A percentile compares a stretch with the other conserved stretches of the same genome.
These are phyloP conservation scores for Aegilops bicornis DNA, from an alignment of 176 grass and related monocot genomes.

Conservation along the genomic window DNA sequence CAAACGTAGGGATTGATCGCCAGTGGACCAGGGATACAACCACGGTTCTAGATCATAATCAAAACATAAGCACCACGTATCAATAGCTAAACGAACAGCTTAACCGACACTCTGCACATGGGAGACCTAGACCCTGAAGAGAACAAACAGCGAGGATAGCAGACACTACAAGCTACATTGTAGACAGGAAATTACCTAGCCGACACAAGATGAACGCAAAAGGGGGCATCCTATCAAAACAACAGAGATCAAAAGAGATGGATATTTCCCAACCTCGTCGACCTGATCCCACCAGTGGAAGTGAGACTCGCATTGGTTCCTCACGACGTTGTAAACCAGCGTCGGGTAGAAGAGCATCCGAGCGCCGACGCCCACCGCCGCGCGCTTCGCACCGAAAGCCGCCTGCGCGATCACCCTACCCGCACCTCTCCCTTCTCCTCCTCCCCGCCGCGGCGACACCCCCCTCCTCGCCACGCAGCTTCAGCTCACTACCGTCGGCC, in stretches of 20 bases:
- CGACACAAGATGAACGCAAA: not conserved
- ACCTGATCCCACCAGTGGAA: slow-evolving; percentile 99
- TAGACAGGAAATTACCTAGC: not conserved
- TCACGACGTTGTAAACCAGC: slow-evolving; percentile 83
- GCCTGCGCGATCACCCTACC: slow-evolving; percentile 28
- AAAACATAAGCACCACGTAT: not conserved
- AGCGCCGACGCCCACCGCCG: slow-evolving; percentile 75
- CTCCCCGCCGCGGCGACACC: not conserved
- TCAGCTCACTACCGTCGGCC: not conserved
- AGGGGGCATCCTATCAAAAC: not conserved
- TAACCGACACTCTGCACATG: not conserved
- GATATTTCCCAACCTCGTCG: slow-evolving; percentile 55
- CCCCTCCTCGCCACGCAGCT: not conserved
- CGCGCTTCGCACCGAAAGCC: slow-evolving; percentile 64
- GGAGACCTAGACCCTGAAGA: not conserved
- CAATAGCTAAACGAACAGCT: not conserved
- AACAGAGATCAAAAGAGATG: not conserved
- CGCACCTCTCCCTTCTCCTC: not conserved
- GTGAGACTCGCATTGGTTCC: slow-evolving; percentile 67
- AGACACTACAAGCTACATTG: slow-evolving; percentile 26
- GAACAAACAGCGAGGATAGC: not conserved
- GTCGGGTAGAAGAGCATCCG: slow-evolving; percentile 95
- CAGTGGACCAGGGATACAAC: not conserved
- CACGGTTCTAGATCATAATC: not conserved
- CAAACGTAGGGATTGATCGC: not conserved